Evolutionary conservation across 1,139 yeast genomes (phyloP), one percentile per base, ranked within the genome.

Genomic region (Hanseniaspora sp.): DNA sequence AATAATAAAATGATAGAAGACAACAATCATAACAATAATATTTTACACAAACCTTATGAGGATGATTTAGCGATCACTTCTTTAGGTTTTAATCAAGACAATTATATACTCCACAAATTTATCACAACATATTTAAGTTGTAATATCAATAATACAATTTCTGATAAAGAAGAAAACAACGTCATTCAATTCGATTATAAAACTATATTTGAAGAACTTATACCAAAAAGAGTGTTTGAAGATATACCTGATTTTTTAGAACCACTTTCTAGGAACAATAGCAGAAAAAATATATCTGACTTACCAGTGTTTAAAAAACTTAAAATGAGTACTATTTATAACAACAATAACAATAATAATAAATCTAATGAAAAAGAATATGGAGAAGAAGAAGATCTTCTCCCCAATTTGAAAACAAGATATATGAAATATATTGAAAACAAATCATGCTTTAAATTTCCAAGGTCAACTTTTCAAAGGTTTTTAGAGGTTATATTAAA

Each of bases 251-350:
- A 15, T 6, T 51, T 51, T 28, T 8, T 51, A 7, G 44, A 31
- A 15, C 37, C 30, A 12, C 15, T 37, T 8, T 34, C 47, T 11
- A 23, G 15, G 3, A 44, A 35, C 11, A 43, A 39, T 28, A 37
- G 29, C 9, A 28, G 13, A 12, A 43, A 15, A 30, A 11, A 9
- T 7, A n/a, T 23, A 15, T 15, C 35, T 30, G 54, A 51, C 18
- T 23, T 51, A 2, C 54, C 54, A 7, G 54, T 51, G 0, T 51
- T 51, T 28, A 51, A 51, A 38, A 51, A 51, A 15, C 34, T 51
- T 5, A 51, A 51, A 44, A 37, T 29, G 37, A 41, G 38, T 17
- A n/a, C 28, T 13, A 12, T 9, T 33, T 9, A 33, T 33, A 12
- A 33, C 5, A 33, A 12, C 34, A 33, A 33, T 9, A 12, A 33